phyloP scores from a whole-genome alignment of 169 alveolate species.

The Eimeria necatrix region DNA sequence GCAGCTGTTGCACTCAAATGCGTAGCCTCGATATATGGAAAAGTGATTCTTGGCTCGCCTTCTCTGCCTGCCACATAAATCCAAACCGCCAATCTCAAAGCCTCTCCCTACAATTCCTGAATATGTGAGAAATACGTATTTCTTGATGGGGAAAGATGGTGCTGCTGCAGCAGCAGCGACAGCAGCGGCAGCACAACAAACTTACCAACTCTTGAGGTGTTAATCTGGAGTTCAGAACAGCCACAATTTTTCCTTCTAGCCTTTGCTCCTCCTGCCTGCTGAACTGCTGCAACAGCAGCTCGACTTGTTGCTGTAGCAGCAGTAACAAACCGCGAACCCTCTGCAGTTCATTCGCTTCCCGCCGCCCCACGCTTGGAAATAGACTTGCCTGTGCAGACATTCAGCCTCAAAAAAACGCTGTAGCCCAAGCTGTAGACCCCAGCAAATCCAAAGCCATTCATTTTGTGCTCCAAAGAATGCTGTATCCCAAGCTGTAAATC shows the following conservation, averaged over 20 bases:
- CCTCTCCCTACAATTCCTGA: background rate
- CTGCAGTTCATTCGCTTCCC: background rate
- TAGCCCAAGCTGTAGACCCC: too few species aligned
- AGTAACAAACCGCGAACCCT: background rate
- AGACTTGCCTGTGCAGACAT: background rate
- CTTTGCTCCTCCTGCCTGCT: background rate
- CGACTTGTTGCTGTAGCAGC: background rate
- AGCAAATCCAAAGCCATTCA: too few species aligned
- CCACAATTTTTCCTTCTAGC: background rate
- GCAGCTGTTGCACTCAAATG: background rate
- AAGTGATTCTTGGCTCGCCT: background rate
- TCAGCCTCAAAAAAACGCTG: background rate
- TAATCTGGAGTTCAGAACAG: background rate
- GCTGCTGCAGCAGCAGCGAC: slow-evolving; percentile 42
- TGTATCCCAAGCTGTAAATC: too few species aligned
- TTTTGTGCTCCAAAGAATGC: too few species aligned
- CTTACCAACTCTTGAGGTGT: slow-evolving; percentile 52
- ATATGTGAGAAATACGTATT: background rate
- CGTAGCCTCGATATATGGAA: background rate
- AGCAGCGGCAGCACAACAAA: background rate
- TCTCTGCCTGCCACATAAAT: background rate
- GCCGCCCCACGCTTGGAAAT: background rate
- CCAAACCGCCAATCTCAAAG: background rate
- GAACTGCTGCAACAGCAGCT: background rate
- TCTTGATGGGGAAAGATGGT: background rate